Evolutionary conservation across 352 stramenopile genomes (phyloP).

Genomic region (Pythium dissimile): DNA sequence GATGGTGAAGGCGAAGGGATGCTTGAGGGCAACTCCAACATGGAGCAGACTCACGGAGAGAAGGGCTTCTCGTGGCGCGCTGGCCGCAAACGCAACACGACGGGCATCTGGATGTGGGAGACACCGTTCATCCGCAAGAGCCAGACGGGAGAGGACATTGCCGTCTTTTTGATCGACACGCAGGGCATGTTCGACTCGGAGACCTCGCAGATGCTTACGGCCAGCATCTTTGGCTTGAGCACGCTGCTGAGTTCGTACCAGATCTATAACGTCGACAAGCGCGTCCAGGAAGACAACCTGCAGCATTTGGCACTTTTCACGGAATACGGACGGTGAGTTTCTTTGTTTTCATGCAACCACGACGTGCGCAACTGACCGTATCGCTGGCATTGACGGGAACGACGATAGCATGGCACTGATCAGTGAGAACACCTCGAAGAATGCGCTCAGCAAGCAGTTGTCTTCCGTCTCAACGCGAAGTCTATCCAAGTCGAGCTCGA

Average conservation of each 20-base stretch:
- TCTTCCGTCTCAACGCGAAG: constrained; percentile 13
- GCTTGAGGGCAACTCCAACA: constrained; percentile 83
- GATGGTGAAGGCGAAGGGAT: constrained; percentile 48
- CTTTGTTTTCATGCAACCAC: constrained; percentile 10
- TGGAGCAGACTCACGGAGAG: constrained; percentile 69
- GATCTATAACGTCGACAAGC: constrained; percentile 99
- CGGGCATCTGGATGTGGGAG: constrained; percentile 99
- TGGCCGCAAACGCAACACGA: constrained; percentile 96
- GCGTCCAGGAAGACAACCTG: constrained; percentile 99
- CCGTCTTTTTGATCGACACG: constrained; percentile 98
- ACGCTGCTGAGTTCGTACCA: constrained; percentile 96
- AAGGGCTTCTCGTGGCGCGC: constrained; percentile 96
- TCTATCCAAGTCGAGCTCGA: constrained; percentile 44
- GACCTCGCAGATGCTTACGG: constrained; percentile 97
- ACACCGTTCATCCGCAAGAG: constrained; percentile 95
- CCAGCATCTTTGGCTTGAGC: constrained; percentile 98
- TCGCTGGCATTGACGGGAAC: too few relatives aligned
- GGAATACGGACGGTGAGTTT: constrained; percentile 95
- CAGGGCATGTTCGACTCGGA: constrained; percentile 99
- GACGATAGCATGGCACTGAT: constrained; percentile 70
- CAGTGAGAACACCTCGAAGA: constrained; percentile 28
- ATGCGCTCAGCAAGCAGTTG: constrained; percentile 18
- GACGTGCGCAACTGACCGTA: too few relatives aligned
- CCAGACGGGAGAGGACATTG: constrained; percentile 82
- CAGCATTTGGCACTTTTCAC: constrained; percentile 99